Evolutionary conservation across 306 rosid species (phyloP), one percentile per base, ranked within the genome.

Genomic region (Fagus crenata): DNA sequence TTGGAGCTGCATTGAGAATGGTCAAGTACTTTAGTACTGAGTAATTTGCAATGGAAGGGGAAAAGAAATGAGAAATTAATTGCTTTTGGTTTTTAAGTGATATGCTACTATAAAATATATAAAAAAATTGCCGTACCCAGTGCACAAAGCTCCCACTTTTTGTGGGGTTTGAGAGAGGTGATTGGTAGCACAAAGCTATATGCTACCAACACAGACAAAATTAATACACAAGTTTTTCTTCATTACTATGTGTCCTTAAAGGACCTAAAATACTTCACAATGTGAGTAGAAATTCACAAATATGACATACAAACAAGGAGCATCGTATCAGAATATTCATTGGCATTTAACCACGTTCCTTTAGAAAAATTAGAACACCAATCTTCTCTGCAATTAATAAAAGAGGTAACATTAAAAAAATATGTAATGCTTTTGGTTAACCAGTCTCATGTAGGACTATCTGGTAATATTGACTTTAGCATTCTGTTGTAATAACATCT

Each of bases 1-100:
- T 85, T 46, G 81, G 72, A 84, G 86, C 92, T 90, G 93, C 71
- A 89, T 14, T 51, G 14, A 79, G 73, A 82, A 84, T 77, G 55
- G 73, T 41, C 36, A 61, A 72, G 5, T 56, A 42, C 61, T 49
- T 33, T 6, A 63, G 51, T 9, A 51, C 46, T 42, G 18, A 31
- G 18, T 32, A 58, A 77, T 77, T 69, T 72, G 46, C 53, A 39
- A 54, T 42, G 49, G 54, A 65, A 61, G 61, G 59, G 13, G 43
- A 40, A 35, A 35, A 37, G 11, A 22, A 72, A 64, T 53, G 37
- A 71, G 46, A 72, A 76, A 78, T 58, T 61, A 70, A 67, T 43
- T 37, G 31, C 17, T 65, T 58, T 65, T 9, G 13, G 32, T 37
- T 65, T 37, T 37, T 39, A 78, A 75, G 78, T 35, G 5, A 56